Evolutionary conservation across 441 rosid genomes (phyloP), one percentile per base, ranked within the genome.

Genomic region (Syzygium malaccense): DNA sequence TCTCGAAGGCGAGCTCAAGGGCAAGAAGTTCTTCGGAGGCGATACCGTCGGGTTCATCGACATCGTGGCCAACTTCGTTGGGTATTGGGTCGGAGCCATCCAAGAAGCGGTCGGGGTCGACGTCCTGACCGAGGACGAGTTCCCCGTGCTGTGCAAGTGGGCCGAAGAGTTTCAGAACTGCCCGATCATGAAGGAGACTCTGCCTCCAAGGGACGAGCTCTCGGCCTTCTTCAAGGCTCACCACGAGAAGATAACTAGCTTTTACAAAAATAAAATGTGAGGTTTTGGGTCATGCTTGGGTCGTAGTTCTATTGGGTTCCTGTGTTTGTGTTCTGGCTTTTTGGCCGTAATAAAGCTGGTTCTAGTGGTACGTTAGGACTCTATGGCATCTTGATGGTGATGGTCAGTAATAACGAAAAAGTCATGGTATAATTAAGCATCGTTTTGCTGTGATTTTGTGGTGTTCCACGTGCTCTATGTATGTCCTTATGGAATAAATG

Each of bases 1-100:
- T 8, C 92, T 96, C 2, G 97, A 96, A 88, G 89, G 91, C 71
- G 95, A 94, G 90, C 94, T 96, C 19, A 90, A 87, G 25, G 87
- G 86, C 71, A 92, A 91, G 85, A 92, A 37, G 83, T 92, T 92
- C 89, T 93, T 93, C 4, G 95, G 95, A 45, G 95, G 94, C 30
- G 93, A 94, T n/a, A 91, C 17, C 23, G 80, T 94, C 8, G 94
- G 94, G 20, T 37, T 89, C 37, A 91, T 92, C 37, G 94, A 93
- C 56, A 91, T 93, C 28, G 92, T 6, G 30, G 93, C 91, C 33
- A 87, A 8, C 87, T 87, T 91, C 86, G 37, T 92, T 3, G 91
- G 90, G 28, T 64, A 45, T 56, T 94, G 95, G 95, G 4, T 87
- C 33, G 87, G 80, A 13, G 56, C 86, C 18, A 2, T 56, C 19